These are phyloP conservation scores for Annulohypoxylon stygium DNA, from an alignment of 495 filamentous ascomycete species.

Conservation along the genomic window DNA sequence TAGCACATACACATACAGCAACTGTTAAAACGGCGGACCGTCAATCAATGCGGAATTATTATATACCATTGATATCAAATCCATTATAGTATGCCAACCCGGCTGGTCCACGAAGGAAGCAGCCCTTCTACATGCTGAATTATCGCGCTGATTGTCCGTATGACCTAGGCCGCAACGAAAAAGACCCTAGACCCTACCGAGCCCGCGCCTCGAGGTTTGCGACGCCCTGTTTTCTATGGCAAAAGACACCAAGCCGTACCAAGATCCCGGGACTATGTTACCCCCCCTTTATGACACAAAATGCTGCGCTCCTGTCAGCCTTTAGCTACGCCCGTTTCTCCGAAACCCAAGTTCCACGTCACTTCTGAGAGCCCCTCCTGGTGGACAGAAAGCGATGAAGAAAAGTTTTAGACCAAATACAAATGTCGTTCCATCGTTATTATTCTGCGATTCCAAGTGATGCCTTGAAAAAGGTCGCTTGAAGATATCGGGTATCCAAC, in stretches of 20 bases:
- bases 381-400: conserved; percentile 28
- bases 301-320: conserved; percentile 31
- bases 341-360: conserved; percentile 21
- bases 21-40: not conserved
- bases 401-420: conserved; percentile 38
- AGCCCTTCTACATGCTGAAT: conserved; percentile 48
- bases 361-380: conserved; percentile 26
- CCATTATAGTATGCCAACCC: conserved; percentile 49
- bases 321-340: conserved; percentile 25
- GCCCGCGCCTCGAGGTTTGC: conserved; percentile 30
- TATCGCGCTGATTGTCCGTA: conserved; percentile 30
- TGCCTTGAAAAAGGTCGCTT: conserved; percentile 10
- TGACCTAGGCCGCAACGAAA: conserved; percentile 30
- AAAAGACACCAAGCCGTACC: conserved; percentile 33
- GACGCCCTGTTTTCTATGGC: conserved; percentile 39
- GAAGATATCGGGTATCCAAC: conserved; percentile 42
- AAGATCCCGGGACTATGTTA: conserved; percentile 21
- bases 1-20: not conserved
- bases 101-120: conserved; percentile 19
- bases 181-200: conserved; percentile 33
- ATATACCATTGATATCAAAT: conserved; percentile 48
- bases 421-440: conserved; percentile 45
- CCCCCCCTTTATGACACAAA: conserved; percentile 26
- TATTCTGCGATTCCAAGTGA: conserved; percentile 24
- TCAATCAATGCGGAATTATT: conserved; percentile 43